Base-by-base conservation (phyloP, 2,329 filamentous ascomycete species). In the Aspergillus tamarii region DNA sequence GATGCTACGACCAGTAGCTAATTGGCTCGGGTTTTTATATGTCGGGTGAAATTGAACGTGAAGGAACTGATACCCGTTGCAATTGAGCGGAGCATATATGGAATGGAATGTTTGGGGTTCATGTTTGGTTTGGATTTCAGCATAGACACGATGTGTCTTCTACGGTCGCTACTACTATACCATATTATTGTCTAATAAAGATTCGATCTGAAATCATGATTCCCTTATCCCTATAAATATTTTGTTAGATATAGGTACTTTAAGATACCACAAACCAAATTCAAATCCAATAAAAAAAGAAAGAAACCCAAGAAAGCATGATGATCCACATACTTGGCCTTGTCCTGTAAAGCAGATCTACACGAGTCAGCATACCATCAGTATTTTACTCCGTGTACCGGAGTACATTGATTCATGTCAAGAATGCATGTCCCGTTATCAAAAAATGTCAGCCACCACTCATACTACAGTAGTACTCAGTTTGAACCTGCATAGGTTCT, bases 141-240 rank as follows among this genome's bases (percentile, higher is more conserved):
- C 59, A 67, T 67, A 53, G 59, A 65, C 60, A 66, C 60, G 48
- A 55, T 62, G 66, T 69, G 67, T 69, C 66, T 61, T 60, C 57
- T 52, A 69, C 65, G 64, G 66, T 69, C 64, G 66, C 67, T 69
- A 68, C 66, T 65, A 64, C 54, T 66, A 66, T 64, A 67, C 62
- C 62, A 63, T 67, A 69, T 68, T 69, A 69, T 69, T 69, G 64
- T 68, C 67, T 69, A 69, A 69, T 69, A 56, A 60, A 68, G 55
- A 66, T 57, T 34, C 43, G 28, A 21, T 55, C 52, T 59, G 61
- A 60, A 60, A 59, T 46, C 48, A 48, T 21, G 48, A 23, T 53
- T 21, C 28, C 21, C 12, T 14, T 14, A 48, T 61, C 11, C 23
- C n/a, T 55, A 26, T 39, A 39, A 23, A 54, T 12, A 26, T 26